Evolutionary conservation across 2,329 filamentous ascomycete species (phyloP).

Genomic region (Lasiodiplodia citricola): DNA sequence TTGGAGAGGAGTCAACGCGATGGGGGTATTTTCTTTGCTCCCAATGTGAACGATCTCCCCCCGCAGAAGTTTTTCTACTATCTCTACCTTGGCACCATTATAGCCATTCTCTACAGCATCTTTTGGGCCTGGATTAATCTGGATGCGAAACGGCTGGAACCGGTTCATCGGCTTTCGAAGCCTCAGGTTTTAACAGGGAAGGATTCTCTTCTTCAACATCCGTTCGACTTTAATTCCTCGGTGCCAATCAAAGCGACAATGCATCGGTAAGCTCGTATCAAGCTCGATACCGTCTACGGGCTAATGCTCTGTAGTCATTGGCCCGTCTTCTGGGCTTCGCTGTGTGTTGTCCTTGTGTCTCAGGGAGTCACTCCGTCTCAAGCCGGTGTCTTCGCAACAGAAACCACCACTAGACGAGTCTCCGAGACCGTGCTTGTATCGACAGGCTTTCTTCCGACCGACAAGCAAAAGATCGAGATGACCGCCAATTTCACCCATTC

Average conservation of each 20-base stretch:
- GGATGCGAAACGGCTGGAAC: constrained; percentile 64
- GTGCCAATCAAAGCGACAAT: constrained; percentile 50
- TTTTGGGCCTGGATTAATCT: constrained; percentile 66
- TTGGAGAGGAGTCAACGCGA: constrained; percentile 47
- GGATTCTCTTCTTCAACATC: constrained; percentile 61
- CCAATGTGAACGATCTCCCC: constrained; percentile 46
- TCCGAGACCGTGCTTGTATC: constrained; percentile 30
- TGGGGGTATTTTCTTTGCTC: constrained; percentile 51
- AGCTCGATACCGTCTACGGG: background rate
- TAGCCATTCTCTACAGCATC: constrained; percentile 62
- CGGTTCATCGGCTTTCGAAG: constrained; percentile 64
- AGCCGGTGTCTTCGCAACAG: constrained; percentile 57
- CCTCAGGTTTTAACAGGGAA: constrained; percentile 48
- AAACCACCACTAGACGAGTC: constrained; percentile 34
- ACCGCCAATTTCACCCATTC: constrained; percentile 50
- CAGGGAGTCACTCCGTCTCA: constrained; percentile 63
- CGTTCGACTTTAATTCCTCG: constrained; percentile 54
- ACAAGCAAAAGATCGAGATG: constrained; percentile 39
- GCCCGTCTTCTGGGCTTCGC: constrained; percentile 57
- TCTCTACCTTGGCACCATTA: constrained; percentile 59
- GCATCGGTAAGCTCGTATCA: constrained; percentile 31
- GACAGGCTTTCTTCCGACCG: constrained; percentile 35
- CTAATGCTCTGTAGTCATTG: constrained; percentile 53
- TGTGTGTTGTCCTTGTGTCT: constrained; percentile 57
- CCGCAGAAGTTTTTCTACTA: constrained; percentile 47